A percentile compares a stretch with the other conserved stretches of the same genome.
phyloP scores from a whole-genome alignment of 2,329 filamentous ascomycete species.

The Polychaeton citri region DNA sequence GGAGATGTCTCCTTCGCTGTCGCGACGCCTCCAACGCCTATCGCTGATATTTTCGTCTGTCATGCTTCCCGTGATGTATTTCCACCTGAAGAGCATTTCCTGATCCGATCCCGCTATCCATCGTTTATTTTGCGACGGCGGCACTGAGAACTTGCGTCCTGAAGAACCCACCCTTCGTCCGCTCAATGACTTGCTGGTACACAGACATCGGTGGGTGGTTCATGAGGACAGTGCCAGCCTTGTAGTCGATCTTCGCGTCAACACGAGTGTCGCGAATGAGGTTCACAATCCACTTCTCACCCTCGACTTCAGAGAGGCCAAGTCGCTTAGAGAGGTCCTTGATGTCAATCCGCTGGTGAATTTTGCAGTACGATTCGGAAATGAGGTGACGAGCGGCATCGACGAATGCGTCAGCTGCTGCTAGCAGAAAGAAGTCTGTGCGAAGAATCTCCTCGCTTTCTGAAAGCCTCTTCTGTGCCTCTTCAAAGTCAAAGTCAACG shows the following conservation, averaged over 20 bases:
- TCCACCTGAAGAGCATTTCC: no score
- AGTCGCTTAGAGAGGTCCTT: conserved; percentile 87
- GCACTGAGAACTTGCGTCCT: conserved; percentile 80
- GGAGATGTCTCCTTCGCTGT: no score
- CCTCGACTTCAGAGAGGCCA: conserved; percentile 82
- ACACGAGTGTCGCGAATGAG: conserved; percentile 94
- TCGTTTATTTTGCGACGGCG: conserved; percentile 33
- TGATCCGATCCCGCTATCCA: background rate
- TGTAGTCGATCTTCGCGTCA: conserved; percentile 98
- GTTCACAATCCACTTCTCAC: conserved; percentile 99
- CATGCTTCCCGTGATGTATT: background rate
- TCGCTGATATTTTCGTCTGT: background rate
- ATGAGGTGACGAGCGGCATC: conserved; percentile 92
- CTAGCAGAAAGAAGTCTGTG: conserved; percentile 88
- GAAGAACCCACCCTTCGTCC: conserved; percentile 98
- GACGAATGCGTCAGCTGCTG: conserved; percentile 75
- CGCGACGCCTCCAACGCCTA: background rate
- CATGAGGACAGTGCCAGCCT: conserved; percentile 97
- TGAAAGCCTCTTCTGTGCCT: conserved; percentile 76
- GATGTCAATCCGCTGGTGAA: conserved; percentile 96
- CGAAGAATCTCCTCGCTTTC: conserved; percentile 85
- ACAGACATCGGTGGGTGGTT: conserved; percentile 98
- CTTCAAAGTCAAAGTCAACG: conserved; percentile 93
- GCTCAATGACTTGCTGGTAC: conserved; percentile 98
- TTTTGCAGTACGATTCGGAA: conserved; percentile 99